These are phyloP conservation scores for Chenopodium formosanum DNA, from an alignment of 148 eudicot species.

Conservation along the genomic window DNA sequence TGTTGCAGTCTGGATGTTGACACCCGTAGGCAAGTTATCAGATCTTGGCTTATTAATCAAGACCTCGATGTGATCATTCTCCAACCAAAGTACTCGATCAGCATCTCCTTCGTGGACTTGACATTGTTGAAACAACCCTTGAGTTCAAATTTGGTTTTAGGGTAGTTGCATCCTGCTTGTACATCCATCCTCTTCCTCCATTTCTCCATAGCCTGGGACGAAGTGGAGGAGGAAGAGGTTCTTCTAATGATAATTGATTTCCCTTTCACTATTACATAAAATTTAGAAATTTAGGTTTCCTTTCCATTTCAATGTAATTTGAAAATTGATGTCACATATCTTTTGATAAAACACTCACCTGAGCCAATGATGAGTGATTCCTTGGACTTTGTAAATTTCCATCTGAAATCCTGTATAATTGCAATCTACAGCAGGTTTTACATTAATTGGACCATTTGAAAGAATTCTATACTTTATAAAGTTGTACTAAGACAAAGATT, in stretches of 20 bases:
- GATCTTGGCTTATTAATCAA: slow-evolving; percentile 5
- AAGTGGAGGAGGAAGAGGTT: neutral
- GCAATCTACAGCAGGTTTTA: neutral
- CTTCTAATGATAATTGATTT: neutral
- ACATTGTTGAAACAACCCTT: slow-evolving; percentile 52
- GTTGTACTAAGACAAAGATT: neutral
- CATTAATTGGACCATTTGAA: neutral
- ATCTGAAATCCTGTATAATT: neutral
- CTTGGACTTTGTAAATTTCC: neutral
- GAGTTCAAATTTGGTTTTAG: slow-evolving; percentile 29
- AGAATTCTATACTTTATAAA: neutral
- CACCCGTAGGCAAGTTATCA: neutral
- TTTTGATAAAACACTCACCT: slow-evolving; percentile 4
- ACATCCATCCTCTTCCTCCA: slow-evolving; percentile 1
- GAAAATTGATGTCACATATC: neutral
- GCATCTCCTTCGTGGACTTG: slow-evolving; percentile 36
- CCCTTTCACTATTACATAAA: neutral
- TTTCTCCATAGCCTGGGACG: neutral
- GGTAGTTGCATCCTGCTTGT: slow-evolving; percentile 22
- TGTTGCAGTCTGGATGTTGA: neutral
- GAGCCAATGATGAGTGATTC: neutral
- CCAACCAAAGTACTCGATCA: slow-evolving; percentile 40
- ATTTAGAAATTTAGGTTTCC: neutral
- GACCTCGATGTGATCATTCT: slow-evolving; percentile 6
- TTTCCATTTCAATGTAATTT: slow-evolving; percentile 17